Conservation (phyloP, 2,329 filamentous ascomycete genomes). For the Alternaria viburni region DNA sequence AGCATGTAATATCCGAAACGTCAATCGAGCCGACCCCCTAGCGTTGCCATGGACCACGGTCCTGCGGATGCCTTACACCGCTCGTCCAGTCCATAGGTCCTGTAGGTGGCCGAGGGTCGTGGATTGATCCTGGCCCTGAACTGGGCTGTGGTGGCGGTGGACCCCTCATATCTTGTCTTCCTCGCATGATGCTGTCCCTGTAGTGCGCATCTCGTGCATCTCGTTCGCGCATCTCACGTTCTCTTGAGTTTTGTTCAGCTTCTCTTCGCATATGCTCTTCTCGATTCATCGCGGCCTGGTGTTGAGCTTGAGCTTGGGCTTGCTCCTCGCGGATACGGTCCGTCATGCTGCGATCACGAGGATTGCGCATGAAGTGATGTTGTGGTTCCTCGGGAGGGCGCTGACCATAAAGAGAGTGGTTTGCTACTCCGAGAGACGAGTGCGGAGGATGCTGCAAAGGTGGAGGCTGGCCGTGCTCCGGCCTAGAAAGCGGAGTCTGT, state of each 20-base stretch:
- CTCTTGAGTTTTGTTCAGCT: constrained; percentile 29
- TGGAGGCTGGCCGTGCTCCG: constrained; percentile 36
- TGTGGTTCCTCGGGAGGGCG: constrained; percentile 36
- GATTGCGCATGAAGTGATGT: constrained; percentile 28
- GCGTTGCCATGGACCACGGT: constrained; percentile 24
- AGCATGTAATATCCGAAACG: neutral
- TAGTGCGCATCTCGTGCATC: constrained; percentile 26
- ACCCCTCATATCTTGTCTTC: constrained; percentile 20
- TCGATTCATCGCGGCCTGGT: constrained; percentile 27
- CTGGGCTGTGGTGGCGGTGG: constrained; percentile 22
- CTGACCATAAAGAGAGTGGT: constrained; percentile 34
- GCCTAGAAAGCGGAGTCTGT: constrained; percentile 42
- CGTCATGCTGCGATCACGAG: constrained; percentile 31
- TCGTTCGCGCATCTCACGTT: constrained; percentile 27
- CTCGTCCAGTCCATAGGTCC: constrained; percentile 31
- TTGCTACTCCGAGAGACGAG: constrained; percentile 36
- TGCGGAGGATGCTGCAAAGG: constrained; percentile 43
- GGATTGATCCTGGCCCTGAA: constrained; percentile 20
- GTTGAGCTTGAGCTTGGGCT: constrained; percentile 33
- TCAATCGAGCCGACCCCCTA: neutral
- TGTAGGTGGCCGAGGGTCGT: constrained; percentile 20
- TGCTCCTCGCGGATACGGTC: constrained; percentile 40
- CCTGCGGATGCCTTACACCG: constrained; percentile 24
- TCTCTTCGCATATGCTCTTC: constrained; percentile 34
- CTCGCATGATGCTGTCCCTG: constrained; percentile 28